Evolutionary conservation across 1,284 basidiomycete genomes (phyloP).

Genomic region (Amylostereum chailletii): DNA sequence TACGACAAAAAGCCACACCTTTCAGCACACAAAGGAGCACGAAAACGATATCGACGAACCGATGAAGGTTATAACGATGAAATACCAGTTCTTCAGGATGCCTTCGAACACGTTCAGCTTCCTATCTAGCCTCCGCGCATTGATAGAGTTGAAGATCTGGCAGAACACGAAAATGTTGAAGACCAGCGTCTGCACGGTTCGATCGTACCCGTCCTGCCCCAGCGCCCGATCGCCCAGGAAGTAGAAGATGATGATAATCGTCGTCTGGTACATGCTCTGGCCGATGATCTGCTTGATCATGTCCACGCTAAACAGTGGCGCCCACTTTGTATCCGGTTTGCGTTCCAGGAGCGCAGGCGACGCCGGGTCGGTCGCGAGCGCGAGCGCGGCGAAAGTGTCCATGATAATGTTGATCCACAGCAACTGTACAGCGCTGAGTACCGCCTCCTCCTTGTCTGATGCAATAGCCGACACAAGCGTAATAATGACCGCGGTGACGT

Average conservation of each 20-base stretch:
- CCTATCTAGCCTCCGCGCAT: constrained; percentile 81
- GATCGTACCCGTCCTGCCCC: constrained; percentile 25
- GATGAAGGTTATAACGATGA: constrained; percentile 79
- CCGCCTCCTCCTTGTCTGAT: constrained; percentile 70
- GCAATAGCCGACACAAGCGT: constrained; percentile 90
- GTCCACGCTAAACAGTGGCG: constrained; percentile 84
- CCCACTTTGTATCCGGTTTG: constrained; percentile 83
- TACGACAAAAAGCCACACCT: too few species aligned
- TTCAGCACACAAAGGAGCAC: neutral
- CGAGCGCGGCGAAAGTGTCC: constrained; percentile 97
- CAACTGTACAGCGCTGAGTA: constrained; percentile 89
- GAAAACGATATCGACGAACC: constrained; percentile 35
- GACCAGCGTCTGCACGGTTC: constrained; percentile 75
- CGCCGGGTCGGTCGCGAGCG: constrained; percentile 94
- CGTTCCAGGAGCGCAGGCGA: constrained; percentile 75
- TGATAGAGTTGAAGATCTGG: constrained; percentile 93
- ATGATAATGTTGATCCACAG: constrained; percentile 98
- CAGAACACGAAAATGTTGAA: constrained; percentile 98
- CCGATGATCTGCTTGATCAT: constrained; percentile 94
- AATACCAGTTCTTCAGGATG: constrained; percentile 76
- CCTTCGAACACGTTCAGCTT: constrained; percentile 88
- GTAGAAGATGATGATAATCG: constrained; percentile 83
- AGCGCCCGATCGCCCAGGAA: constrained; percentile 77
- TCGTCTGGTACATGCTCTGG: constrained; percentile 86
- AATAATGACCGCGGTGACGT: constrained; percentile 91